phyloP scores from a whole-genome alignment of 1,139 yeast species.

The Saccharomycopsis hybrid region DNA sequence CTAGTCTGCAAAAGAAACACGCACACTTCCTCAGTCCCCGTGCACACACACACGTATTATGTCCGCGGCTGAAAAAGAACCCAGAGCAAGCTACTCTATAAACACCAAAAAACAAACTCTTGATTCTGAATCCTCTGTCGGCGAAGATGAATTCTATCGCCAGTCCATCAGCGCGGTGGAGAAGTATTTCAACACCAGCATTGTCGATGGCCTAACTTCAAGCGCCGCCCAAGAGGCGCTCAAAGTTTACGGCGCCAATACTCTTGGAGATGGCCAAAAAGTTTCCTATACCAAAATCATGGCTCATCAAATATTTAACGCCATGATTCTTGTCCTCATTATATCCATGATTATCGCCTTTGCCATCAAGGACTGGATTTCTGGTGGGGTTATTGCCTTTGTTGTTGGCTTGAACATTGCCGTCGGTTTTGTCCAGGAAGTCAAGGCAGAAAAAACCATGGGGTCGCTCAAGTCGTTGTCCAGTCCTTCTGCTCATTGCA shows the following conservation, averaged over 20 bases:
- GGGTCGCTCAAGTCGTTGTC: constrained; percentile 63
- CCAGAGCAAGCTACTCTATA: not conserved
- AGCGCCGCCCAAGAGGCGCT: constrained; percentile 33
- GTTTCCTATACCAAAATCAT: constrained; percentile 54
- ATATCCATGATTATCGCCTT: constrained; percentile 72
- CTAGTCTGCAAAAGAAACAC: no score
- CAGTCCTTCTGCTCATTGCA: constrained; percentile 67
- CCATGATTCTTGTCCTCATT: constrained; percentile 70
- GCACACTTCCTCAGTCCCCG: no score
- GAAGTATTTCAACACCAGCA: constrained; percentile 34
- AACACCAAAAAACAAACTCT: not conserved
- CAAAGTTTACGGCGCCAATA: constrained; percentile 48
- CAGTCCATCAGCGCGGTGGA: constrained; percentile 32
- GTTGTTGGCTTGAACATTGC: constrained; percentile 61
- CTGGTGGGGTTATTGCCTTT: constrained; percentile 75
- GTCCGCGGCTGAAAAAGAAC: not conserved
- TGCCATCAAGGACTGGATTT: constrained; percentile 73
- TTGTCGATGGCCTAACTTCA: constrained; percentile 42
- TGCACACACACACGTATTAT: no score
- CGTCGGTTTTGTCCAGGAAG: constrained; percentile 68
- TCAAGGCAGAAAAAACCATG: constrained; percentile 76
- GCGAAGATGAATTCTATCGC: constrained; percentile 20
- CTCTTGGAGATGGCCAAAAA: constrained; percentile 53
- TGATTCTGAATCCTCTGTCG: not conserved
- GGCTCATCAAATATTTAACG: constrained; percentile 68